Evolutionary conservation across 2,329 filamentous ascomycete genomes (phyloP), one percentile per base, ranked within the genome.

Genomic region (Claviceps sp.): DNA sequence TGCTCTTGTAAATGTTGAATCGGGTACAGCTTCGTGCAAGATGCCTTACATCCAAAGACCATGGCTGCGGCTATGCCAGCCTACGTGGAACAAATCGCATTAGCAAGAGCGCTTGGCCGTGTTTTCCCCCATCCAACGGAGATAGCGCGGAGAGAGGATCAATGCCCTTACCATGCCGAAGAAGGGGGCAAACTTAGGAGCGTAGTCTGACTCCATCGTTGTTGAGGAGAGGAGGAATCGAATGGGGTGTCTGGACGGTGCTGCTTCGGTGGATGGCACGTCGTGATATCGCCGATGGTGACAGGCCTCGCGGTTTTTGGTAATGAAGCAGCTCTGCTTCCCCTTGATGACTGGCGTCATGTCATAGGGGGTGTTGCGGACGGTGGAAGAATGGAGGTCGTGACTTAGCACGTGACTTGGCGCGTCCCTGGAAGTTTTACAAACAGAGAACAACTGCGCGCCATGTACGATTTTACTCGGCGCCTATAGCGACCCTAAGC

Each of bases 101-200:
- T 51, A 54, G 52, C 45, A 51, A 51, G 48, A 20, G 47, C 52
- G 52, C 3, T 26, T 26, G 30, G 30, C 9, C 30, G 30, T 24
- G 24, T 24, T 44, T 43, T 43, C 9, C 20, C 13, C 4, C 18
- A 5, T 22, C n/a, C n/a, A 42, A 42, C 40, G 20, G 22, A 24
- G 13, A 5, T 14, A 14, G 9, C 44, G 52, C 47, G 50, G 48
- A 47, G 49, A 49, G 51, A 34, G 16, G n/a, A 18, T 44, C 52
- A 72, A 20, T 42, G 22, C 42, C 82, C 71, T 34, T 75, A 89
- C 86, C 85, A 91, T 88, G 74, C 87, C 87, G 67, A 91, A 78
- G 74, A 91, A 93, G 61, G 86, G 86, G 72, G 87, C 87, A 67
- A 90, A 91, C 71, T 86, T 86, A 61, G 87, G 87, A 54, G 84